A percentile compares a stretch with the other conserved stretches of the same genome.
Evolutionary conservation across 495 filamentous ascomycete species (phyloP).

Genomic region (Podospora pseudopauciseta): DNA sequence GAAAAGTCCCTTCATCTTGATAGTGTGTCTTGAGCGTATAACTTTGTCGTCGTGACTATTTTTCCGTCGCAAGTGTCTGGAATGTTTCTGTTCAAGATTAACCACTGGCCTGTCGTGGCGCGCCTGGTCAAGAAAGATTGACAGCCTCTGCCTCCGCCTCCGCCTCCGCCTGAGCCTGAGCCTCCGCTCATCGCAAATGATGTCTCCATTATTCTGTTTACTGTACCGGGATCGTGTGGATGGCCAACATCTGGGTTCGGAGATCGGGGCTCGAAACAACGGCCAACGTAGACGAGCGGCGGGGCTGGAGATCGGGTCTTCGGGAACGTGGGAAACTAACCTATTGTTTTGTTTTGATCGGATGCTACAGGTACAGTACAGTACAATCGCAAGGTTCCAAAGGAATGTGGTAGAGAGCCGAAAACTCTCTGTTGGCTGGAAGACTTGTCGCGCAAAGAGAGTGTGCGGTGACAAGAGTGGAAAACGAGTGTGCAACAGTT

Average conservation of each 20-base stretch:
- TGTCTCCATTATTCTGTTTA: background rate
- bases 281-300: background rate
- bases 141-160: background rate
- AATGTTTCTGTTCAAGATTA: background rate
- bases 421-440: slow-evolving; percentile 52
- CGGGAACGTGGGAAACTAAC: slow-evolving; percentile 12
- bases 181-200: background rate
- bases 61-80: background rate
- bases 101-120: background rate
- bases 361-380: background rate
- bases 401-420: slow-evolving; percentile 58
- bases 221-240: background rate
- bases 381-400: slow-evolving; percentile 41
- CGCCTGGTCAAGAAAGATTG: background rate
- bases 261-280: background rate
- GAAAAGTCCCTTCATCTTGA: slow-evolving; percentile 48
- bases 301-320: background rate
- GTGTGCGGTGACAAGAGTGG: slow-evolving; percentile 17
- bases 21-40: slow-evolving; percentile 2
- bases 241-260: background rate
- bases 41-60: background rate
- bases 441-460: slow-evolving; percentile 21
- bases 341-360: slow-evolving; percentile 8
- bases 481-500: slow-evolving; percentile 33
- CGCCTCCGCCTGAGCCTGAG: background rate